A percentile compares a stretch with the other conserved stretches of the same genome.
phyloP scores from a whole-genome alignment of 768 basidiomycete genomes.

The Chalciporus pseudorubinellus region DNA sequence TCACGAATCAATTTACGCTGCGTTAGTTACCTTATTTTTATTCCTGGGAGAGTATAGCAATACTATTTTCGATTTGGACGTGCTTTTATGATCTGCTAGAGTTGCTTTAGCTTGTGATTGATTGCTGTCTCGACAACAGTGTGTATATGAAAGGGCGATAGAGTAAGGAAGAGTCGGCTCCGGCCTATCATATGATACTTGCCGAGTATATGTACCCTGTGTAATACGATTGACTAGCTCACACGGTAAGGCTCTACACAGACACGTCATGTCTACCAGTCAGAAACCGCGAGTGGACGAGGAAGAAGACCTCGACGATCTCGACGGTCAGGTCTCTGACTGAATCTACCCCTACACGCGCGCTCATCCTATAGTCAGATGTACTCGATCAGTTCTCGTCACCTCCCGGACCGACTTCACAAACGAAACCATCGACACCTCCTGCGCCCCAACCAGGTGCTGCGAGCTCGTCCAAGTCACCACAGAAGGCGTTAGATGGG shows the following conservation, averaged over 20 bases:
- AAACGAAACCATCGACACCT: constrained; percentile 11
- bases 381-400: constrained; percentile 47
- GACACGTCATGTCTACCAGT: constrained; percentile 9
- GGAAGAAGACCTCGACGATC: constrained; percentile 41
- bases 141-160: no score
- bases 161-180: no score
- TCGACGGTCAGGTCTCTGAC: constrained; percentile 35
- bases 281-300: constrained; percentile 27
- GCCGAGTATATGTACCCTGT: not conserved
- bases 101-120: not conserved
- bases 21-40: constrained; percentile 8
- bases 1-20: constrained; percentile 3
- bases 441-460: constrained; percentile 16
- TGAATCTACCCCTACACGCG: not conserved
- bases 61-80: constrained; percentile 1
- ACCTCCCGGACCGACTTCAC: constrained; percentile 11
- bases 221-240: not conserved
- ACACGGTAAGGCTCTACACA: not conserved
- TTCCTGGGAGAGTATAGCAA: constrained; percentile 4
- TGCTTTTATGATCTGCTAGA: not conserved
- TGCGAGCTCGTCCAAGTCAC: constrained; percentile 15
- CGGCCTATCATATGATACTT: not conserved
- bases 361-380: constrained; percentile 33
- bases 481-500: constrained; percentile 6
- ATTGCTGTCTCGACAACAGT: no score